A percentile compares a stretch with the other conserved stretches of the same genome.
Evolutionary conservation across 192 early-diverging fungal species (phyloP).

Genomic region (Dimargaris verticillata): DNA sequence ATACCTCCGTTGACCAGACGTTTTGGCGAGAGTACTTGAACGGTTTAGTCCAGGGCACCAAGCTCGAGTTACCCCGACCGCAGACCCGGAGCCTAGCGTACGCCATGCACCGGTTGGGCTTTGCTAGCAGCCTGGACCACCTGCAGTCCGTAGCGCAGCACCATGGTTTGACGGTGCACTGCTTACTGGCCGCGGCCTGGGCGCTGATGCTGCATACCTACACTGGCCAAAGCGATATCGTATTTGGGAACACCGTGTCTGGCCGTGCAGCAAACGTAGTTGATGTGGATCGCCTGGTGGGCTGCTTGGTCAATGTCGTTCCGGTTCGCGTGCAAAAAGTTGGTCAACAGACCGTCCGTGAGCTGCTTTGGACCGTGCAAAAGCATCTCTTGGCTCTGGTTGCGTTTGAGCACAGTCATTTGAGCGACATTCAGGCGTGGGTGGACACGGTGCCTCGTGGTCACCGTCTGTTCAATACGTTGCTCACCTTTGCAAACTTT

Average conservation of each 20-base stretch:
- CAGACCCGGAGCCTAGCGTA: too few species aligned
- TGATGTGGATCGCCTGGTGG: not conserved
- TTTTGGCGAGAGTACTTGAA: not conserved
- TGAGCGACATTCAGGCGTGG: not conserved
- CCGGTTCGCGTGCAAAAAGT: not conserved
- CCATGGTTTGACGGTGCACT: not conserved
- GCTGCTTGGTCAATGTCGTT: constrained; percentile 2
- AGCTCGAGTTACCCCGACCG: not conserved
- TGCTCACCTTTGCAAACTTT: not conserved
- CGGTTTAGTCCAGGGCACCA: not conserved
- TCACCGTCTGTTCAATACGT: constrained; percentile 1
- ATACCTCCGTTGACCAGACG: not conserved
- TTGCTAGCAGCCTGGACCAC: not conserved
- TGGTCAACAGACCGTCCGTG: not conserved
- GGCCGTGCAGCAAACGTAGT: not conserved
- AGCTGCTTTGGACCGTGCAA: not conserved
- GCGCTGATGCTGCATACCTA: not conserved
- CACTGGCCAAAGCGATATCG: constrained; percentile 3
- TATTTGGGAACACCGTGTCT: constrained; percentile 1
- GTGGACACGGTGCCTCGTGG: not conserved
- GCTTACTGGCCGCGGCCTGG: not conserved
- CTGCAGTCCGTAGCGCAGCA: not conserved
- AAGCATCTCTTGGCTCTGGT: too few species aligned
- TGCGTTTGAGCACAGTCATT: not conserved
- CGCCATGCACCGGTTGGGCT: not conserved